These are phyloP conservation scores for Porogramme epimiltina DNA, from an alignment of 1,284 basidiomycete genomes.

Conservation along the genomic window DNA sequence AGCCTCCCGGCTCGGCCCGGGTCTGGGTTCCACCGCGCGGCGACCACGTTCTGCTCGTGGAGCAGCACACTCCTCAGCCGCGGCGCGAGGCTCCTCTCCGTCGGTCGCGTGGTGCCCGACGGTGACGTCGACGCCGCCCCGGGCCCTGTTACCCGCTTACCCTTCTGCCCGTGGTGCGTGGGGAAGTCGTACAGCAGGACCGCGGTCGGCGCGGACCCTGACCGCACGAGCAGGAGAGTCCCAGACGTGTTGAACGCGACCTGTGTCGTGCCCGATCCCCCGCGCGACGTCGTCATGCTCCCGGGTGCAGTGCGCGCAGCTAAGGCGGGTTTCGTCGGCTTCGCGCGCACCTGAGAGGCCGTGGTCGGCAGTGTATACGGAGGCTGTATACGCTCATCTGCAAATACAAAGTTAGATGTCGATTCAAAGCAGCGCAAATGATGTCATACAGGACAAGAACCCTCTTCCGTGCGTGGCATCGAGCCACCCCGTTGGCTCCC, in stretches of 20 bases:
- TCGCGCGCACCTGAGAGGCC: conserved; percentile 53
- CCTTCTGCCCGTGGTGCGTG: conserved; percentile 3
- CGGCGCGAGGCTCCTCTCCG: not conserved
- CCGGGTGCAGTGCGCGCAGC: not conserved
- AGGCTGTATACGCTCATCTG: conserved; percentile 68
- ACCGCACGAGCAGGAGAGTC: conserved; percentile 69
- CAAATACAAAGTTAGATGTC: not conserved
- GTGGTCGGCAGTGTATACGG: conserved; percentile 51
- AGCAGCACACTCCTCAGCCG: conserved; percentile 63
- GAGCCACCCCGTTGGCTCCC: conserved; percentile 80
- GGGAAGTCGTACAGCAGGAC: conserved; percentile 39
- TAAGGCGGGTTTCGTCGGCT: conserved; percentile 50
- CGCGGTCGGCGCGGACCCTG: conserved; percentile 61
- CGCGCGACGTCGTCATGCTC: not conserved
- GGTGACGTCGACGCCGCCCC: not conserved
- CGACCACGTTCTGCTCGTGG: conserved; percentile 59
- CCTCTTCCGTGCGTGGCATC: conserved; percentile 77
- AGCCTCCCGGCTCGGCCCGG: conserved; percentile 58
- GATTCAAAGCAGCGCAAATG: not conserved
- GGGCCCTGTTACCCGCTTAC: too few species aligned
- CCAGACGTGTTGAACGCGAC: conserved; percentile 81
- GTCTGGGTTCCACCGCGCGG: conserved; percentile 78
- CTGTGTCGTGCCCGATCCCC: conserved; percentile 37
- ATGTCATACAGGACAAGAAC: conserved; percentile 72
- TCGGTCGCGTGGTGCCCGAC: not conserved